Base-by-base conservation (phyloP, 495 filamentous ascomycete species). In the Aspergillus indologenus region DNA sequence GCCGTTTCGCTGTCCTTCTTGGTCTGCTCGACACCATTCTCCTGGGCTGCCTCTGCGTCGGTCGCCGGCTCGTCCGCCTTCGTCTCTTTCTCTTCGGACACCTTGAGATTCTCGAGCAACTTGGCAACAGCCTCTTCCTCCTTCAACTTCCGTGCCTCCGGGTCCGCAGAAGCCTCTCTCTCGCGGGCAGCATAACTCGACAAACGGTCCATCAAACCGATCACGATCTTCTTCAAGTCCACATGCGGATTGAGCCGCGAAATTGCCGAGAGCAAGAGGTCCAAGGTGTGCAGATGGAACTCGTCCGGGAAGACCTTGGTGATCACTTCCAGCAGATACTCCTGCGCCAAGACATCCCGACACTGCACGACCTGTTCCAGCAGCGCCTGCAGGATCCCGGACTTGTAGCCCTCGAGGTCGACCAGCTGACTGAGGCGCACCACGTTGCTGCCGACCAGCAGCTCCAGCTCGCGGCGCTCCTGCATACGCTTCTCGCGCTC, bases 241-340 rank as follows among this genome's bases (percentile, higher is more conserved):
- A 98, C 94, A 71, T 96, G 88, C 2, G 91, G 94, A 63, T 98
- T 96, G 46, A 98, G 81, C 58, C 92, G 79, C 21, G 93, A 89
- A 29, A 95, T 95, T 3, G 92, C 93, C 23, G 87, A 92, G 26
- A 98, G 83, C 63, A 98, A 86, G 66, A 96, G 88, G 67, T 98
- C 95, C 15, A 98, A 82, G 0, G 94, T 98, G 68, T 98, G 92
- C 14, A 98, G 84, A 69, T 98, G 94, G 69, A 91, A 98, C 71
- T 98, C 94, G 75, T 98, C 94, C 2, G 94, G 95, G 75, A 98
- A 98, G 46, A 98, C 94, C 74, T 98, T 95, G 2, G 95, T 98
- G 61, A 98, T 93, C 59, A 98, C 95, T 82, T 98, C 94, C 44
- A 98, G 79, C 18, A 98, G 82, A 78, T 98, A 98, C 71, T 98